Conservation (phyloP, 257 asterid genomes). For the Gentiana straminea region DNA sequence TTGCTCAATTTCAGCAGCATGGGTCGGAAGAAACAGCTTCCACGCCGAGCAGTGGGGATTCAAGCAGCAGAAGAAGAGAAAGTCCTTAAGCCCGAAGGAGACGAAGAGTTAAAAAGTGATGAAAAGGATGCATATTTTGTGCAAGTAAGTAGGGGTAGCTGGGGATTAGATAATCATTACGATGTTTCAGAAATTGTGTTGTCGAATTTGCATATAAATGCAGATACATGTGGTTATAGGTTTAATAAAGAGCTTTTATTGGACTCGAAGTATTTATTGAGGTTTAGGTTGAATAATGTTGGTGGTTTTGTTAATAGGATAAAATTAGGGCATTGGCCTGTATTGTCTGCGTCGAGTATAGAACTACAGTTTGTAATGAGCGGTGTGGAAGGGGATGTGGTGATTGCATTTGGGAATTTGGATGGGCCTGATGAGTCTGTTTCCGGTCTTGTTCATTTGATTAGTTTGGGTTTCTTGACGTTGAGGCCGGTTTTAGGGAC, state of each 20-base stretch:
- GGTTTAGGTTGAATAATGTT: constrained; percentile 56
- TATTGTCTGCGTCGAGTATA: constrained; percentile 38
- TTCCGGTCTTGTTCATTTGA: constrained; percentile 75
- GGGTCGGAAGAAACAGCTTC: constrained; percentile 85
- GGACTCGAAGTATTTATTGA: constrained; percentile 41
- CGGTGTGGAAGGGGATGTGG: constrained; percentile 32
- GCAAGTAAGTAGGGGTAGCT: constrained; percentile 44
- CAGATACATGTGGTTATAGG: constrained; percentile 34
- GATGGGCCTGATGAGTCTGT: constrained; percentile 86
- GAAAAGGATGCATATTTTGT: constrained; percentile 44
- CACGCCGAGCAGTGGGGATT: constrained; percentile 54
- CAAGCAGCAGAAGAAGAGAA: constrained; percentile 15
- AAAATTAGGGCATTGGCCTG: constrained; percentile 95
- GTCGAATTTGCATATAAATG: constrained; percentile 43
- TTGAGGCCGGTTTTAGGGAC: constrained; percentile 49
- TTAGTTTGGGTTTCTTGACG: constrained; percentile 66
- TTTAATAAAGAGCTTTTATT: constrained; percentile 38
- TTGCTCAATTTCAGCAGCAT: constrained; percentile 15
- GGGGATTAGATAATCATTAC: constrained; percentile 54
- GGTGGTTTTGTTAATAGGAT: constrained; percentile 54
- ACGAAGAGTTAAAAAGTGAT: constrained; percentile 11
- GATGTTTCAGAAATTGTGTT: constrained; percentile 71
- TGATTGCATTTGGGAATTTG: constrained; percentile 54
- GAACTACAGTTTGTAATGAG: constrained; percentile 46
- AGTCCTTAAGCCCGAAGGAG: constrained; percentile 10